Evolutionary conservation across 1,284 basidiomycete species (phyloP), one percentile per base, ranked within the genome.

Genomic region (Cryptococcus sp.): DNA sequence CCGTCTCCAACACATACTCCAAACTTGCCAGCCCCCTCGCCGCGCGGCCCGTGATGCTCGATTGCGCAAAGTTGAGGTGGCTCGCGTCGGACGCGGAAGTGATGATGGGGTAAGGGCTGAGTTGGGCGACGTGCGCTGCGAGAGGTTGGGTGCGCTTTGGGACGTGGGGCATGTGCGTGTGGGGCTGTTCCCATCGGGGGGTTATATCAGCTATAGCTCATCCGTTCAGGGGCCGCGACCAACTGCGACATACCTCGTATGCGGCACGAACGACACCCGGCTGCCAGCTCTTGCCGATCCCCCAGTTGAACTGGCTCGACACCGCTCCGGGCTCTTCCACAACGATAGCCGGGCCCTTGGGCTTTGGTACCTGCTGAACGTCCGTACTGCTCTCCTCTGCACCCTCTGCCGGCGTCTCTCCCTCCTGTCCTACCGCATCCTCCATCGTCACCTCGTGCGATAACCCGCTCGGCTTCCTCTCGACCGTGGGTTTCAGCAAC

Each of bases 81-180:
- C 54, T 42, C 16, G 42, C 37, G 43, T 63, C 60, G 33, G 58
- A 52, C 8, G 54, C 44, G 12, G 59, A 57, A 1, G 61, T 50
- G 23, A 76, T 36, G 42, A 71, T 54, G 0, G 75, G 73, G 36
- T 67, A 55, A 20, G 61, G 58, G 0, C 69, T 63, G n/a, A 71
- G n/a, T 18, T 70, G 65, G 16, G 58, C 47, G 21, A 62, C 18
- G 13, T 47, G 46, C 0, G 71, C 60, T 0, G 36, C 16, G 0
- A 64, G 63, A 0, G 77, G 72, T 56, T 79, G 77, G 2, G 75
- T 77, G 38, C 54, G 52, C 20, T 61, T 58, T 3, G 75, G 76
- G 1, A 79, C 67, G 61, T 76, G 71, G 8, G 72, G 73, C 55
- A 69, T 67, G 23, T 76, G 72, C 7, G 76, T 76, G 49, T 76